Evolutionary conservation across 768 basidiomycete species (phyloP).

Genomic region (Rhodotorula graminis): DNA sequence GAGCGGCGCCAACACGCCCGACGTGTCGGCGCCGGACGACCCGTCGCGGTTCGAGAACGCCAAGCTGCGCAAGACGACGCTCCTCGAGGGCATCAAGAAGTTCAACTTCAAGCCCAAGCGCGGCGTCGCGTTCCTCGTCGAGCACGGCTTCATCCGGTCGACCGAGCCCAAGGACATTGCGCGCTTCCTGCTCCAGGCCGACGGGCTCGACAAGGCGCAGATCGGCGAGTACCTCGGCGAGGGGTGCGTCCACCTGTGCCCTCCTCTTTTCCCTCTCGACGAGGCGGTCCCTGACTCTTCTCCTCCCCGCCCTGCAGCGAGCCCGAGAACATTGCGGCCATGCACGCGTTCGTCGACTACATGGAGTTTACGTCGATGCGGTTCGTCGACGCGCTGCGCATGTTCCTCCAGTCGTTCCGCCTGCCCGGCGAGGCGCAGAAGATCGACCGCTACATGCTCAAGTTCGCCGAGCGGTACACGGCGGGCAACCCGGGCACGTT

Average conservation of each 20-base stretch:
- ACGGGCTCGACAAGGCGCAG: conserved; percentile 89
- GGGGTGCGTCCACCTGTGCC: too few species aligned
- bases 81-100: conserved; percentile 91
- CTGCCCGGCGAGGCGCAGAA: conserved; percentile 96
- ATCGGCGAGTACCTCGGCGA: conserved; percentile 98
- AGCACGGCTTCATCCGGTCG: conserved; percentile 77
- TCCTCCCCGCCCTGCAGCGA: conserved; percentile 63
- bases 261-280: background rate
- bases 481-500: conserved; percentile 80
- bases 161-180: conserved; percentile 73
- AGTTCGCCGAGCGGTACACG: conserved; percentile 95
- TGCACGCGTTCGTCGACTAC: conserved; percentile 95
- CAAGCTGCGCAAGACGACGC: conserved; percentile 89
- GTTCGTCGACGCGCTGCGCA: conserved; percentile 83
- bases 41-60: conserved; percentile 88
- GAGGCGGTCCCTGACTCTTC: background rate
- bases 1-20: conserved; percentile 65
- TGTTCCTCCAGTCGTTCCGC: conserved; percentile 91
- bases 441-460: conserved; percentile 97
- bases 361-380: conserved; percentile 74
- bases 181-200: conserved; percentile 73
- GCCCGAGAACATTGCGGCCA: conserved; percentile 78
- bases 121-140: conserved; percentile 80
- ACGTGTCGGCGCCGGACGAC: conserved; percentile 65
- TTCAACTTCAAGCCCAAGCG: conserved; percentile 99